phyloP scores from a whole-genome alignment of 805 yeast species.

The Ogataea parapolymorpha region DNA sequence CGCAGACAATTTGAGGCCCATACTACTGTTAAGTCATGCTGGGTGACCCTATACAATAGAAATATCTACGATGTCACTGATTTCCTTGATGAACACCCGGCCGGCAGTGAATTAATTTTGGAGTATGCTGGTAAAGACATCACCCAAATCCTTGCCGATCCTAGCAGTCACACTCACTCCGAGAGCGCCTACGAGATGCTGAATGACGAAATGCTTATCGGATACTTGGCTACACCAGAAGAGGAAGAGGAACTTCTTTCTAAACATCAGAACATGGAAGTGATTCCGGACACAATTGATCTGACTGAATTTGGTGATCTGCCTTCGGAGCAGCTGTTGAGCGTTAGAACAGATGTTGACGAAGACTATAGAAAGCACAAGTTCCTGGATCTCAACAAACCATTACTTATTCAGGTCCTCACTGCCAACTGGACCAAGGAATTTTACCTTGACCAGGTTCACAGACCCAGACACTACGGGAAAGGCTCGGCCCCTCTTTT shows the following conservation, averaged over 20 bases:
- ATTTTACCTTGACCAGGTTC: constrained; percentile 93
- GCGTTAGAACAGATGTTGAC: constrained; percentile 72
- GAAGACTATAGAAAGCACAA: constrained; percentile 73
- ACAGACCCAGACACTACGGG: constrained; percentile 97
- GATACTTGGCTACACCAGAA: constrained; percentile 74
- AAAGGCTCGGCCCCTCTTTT: constrained; percentile 94
- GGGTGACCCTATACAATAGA: constrained; percentile 78
- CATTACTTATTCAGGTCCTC: constrained; percentile 78
- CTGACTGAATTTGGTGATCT: constrained; percentile 58
- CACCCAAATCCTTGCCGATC: constrained; percentile 75
- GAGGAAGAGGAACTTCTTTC: constrained; percentile 68
- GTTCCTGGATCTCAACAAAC: constrained; percentile 81
- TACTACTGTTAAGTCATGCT: constrained; percentile 52
- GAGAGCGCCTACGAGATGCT: constrained; percentile 87
- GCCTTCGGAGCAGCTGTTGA: constrained; percentile 70
- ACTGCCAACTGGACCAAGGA: constrained; percentile 75
- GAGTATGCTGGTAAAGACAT: constrained; percentile 59
- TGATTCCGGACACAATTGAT: constrained; percentile 37
- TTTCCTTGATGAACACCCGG: constrained; percentile 72
- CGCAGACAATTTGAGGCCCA: constrained; percentile 51
- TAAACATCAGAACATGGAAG: constrained; percentile 54
- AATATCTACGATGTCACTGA: constrained; percentile 81
- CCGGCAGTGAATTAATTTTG: constrained; percentile 55
- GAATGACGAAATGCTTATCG: constrained; percentile 80
- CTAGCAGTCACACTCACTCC: constrained; percentile 69